These are phyloP conservation scores for Microdochium nivale DNA, from an alignment of 2,329 filamentous ascomycete species.

Conservation along the genomic window DNA sequence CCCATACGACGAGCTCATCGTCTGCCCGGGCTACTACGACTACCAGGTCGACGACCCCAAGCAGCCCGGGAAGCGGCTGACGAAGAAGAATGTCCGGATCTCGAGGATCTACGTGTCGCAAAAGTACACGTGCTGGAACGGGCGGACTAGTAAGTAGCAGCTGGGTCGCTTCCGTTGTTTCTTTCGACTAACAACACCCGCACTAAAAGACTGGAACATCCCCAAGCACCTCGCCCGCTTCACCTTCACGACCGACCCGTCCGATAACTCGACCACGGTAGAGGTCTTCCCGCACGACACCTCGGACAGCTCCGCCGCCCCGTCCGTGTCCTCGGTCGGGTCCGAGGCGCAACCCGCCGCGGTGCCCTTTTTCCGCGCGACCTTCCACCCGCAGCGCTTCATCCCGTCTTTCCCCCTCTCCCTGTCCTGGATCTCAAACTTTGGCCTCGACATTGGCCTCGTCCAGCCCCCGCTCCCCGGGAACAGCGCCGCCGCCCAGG, in stretches of 20 bases:
- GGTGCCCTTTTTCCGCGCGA: conserved; percentile 35
- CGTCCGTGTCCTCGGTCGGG: background rate
- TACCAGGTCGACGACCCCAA: conserved; percentile 28
- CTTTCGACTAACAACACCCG: background rate
- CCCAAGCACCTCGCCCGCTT: conserved; percentile 47
- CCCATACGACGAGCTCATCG: conserved; percentile 42
- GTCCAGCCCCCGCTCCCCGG: conserved; percentile 41
- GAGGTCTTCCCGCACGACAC: conserved; percentile 36
- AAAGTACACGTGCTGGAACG: conserved; percentile 42
- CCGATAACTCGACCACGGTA: conserved; percentile 26
- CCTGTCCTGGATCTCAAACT: conserved; percentile 23
- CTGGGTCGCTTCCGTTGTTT: background rate
- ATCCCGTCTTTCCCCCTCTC: conserved; percentile 35
- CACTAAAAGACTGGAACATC: conserved; percentile 50
- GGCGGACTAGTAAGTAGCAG: conserved; percentile 32
- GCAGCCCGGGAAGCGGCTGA: conserved; percentile 19
- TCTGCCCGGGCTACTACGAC: conserved; percentile 36
- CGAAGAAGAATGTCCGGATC: conserved; percentile 29
- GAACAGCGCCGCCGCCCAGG: conserved; percentile 13
- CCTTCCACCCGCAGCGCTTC: conserved; percentile 30
- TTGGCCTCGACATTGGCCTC: conserved; percentile 32
- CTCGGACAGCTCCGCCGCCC: conserved; percentile 9
- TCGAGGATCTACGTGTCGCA: conserved; percentile 48
- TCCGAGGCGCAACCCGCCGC: conserved; percentile 21
- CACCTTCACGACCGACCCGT: conserved; percentile 27